Evolutionary conservation across 2,329 filamentous ascomycete genomes (phyloP), one percentile per base, ranked within the genome.

Genomic region (Akanthomyces uredinophilus): DNA sequence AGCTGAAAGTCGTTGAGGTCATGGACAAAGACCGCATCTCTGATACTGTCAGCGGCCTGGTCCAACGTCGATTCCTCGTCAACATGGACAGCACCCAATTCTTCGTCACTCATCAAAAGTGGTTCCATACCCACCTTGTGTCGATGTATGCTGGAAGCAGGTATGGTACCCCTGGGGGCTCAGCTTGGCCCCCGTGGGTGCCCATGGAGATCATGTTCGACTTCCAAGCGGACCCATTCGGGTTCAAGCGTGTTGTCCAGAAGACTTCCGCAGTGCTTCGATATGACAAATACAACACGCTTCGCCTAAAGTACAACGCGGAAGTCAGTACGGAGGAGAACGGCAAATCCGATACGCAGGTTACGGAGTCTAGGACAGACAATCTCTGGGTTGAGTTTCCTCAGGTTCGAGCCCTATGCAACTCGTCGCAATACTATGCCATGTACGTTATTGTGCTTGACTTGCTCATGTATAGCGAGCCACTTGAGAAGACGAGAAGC

Each of bases 161-260:
- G 64, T 99, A 99, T 70, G 96, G 96, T 43, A 89, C 92, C 35
- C 87, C 91, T 46, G 83, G 85, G 41, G 92, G 92, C 11, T 91
- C 92, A 3, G 87, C 91, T 18, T 99, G 96, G 95, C 95, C 95
- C 13, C 95, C 95, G 0, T 99, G 95, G 95, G 91, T 98, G 52
- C 95, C 95, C 0, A 89, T 99, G 78, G 95, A 99, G 76, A 91
- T 96, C 68, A 97, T 99, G 89, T 97, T 96, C 70, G 93, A 98
- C 74, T 99, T 97, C 74, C 81, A 94, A 66, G 84, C 90, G 6
- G 93, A 96, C 73, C 94, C 95, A 0, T 96, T 96, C 70, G 95
- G 96, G n/a, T 99, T 99, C 80, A 94, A 94, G 73, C 87, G 95
- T 64, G 93, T 99, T 35, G 93, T 99, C 13, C 92, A 98, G 73